These are phyloP conservation scores for Fagopyrum tataricum DNA, from an alignment of 148 eudicot species.

Conservation along the genomic window DNA sequence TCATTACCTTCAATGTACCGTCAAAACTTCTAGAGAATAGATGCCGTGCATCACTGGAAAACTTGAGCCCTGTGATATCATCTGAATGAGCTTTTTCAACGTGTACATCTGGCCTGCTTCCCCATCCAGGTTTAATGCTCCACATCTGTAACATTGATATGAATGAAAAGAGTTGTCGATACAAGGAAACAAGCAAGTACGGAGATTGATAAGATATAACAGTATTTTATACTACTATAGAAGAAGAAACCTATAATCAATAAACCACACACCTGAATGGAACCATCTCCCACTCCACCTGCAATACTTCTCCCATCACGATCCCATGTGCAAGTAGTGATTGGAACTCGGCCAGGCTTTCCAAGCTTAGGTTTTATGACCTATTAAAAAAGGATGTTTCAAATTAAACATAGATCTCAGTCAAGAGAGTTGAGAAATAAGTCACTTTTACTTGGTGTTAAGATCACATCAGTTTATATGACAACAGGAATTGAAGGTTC, in stretches of 20 bases:
- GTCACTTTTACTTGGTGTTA: not conserved
- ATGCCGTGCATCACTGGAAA: conserved; percentile 76
- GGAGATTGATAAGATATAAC: not conserved
- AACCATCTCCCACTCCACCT: conserved; percentile 93
- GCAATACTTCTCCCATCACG: conserved; percentile 82
- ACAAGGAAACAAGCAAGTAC: not conserved
- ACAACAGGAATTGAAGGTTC: not conserved
- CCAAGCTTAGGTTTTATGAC: conserved; percentile 94
- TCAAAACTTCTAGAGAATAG: conserved; percentile 88
- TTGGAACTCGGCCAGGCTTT: conserved; percentile 84
- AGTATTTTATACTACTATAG: not conserved
- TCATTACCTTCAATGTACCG: conserved; percentile 65
- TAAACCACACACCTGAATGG: conserved; percentile 62
- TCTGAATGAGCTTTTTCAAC: conserved; percentile 70
- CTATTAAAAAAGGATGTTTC: conserved; percentile 22
- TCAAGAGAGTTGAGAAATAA: not conserved
- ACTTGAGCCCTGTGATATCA: conserved; percentile 82
- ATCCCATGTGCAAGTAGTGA: conserved; percentile 91
- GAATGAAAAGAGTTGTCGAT: conserved; percentile 4
- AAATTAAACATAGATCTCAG: conserved; percentile 1
- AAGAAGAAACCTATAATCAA: not conserved
- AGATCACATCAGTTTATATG: not conserved
- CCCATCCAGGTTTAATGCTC: conserved; percentile 95
- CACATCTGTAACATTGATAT: conserved; percentile 52
- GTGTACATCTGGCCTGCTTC: conserved; percentile 84